These are phyloP conservation scores for Paecilomyces formosus DNA, from an alignment of 2,329 filamentous ascomycete genomes.

Conservation along the genomic window DNA sequence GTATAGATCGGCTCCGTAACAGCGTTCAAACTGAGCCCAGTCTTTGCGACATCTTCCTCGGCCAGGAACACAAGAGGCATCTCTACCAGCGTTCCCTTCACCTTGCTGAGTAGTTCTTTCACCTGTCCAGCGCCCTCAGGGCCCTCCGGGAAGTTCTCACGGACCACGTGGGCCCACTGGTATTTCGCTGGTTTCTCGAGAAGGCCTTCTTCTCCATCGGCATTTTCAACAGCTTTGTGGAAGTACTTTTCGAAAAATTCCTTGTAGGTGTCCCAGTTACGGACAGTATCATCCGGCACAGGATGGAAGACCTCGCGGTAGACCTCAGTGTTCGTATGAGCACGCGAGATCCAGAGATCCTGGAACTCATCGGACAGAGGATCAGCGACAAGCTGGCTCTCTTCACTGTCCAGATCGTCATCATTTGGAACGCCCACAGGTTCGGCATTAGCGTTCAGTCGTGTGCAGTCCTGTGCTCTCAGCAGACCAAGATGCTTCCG, in stretches of 20 bases:
- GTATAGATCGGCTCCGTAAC: conserved; percentile 70
- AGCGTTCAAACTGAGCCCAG: conserved; percentile 65
- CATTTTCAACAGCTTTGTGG: conserved; percentile 33
- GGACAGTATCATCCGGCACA: conserved; percentile 52
- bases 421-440: conserved; percentile 50
- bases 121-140: conserved; percentile 63
- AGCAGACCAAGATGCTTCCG: conserved; percentile 83
- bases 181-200: conserved; percentile 49
- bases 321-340: conserved; percentile 52
- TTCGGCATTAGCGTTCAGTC: conserved; percentile 49
- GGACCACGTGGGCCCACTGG: conserved; percentile 80
- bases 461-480: conserved; percentile 61
- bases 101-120: conserved; percentile 59
- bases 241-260: conserved; percentile 58
- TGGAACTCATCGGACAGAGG: conserved; percentile 51
- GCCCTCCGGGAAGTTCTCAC: conserved; percentile 58
- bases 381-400: conserved; percentile 48
- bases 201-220: conserved; percentile 34
- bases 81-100: conserved; percentile 70
- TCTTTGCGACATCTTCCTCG: conserved; percentile 78
- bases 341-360: conserved; percentile 51
- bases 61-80: conserved; percentile 87
- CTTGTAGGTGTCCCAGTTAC: conserved; percentile 55
- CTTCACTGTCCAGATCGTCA: conserved; percentile 46
- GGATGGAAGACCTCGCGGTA: conserved; percentile 57